These are phyloP conservation scores for Globisporangium takayamanum DNA, from an alignment of 352 stramenopile species.

Conservation along the genomic window DNA sequence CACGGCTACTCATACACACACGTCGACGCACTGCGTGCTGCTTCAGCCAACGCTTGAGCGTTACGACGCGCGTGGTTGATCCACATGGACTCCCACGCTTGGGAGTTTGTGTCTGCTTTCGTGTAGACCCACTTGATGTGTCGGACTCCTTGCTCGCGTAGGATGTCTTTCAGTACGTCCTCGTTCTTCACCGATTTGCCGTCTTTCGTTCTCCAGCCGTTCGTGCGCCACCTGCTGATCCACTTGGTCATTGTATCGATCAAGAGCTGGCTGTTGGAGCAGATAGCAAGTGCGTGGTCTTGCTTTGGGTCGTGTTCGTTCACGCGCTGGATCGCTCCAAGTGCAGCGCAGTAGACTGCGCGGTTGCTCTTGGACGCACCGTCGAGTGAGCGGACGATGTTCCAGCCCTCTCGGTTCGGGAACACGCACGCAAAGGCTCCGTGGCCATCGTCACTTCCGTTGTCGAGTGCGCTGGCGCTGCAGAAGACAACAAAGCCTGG, in stretches of 20 bases:
- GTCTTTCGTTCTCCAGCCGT: conserved; percentile 54
- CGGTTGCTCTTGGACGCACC: conserved; percentile 22
- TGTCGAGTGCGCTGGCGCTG: not conserved
- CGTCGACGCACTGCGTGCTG: not conserved
- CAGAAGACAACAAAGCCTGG: not conserved
- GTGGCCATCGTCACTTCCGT: not conserved
- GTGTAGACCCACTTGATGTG: conserved; percentile 57
- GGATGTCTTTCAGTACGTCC: conserved; percentile 54
- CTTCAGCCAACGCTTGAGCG: conserved; percentile 8
- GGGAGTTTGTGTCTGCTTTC: conserved; percentile 30
- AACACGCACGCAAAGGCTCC: not conserved
- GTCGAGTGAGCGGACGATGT: not conserved
- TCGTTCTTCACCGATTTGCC: conserved; percentile 46
- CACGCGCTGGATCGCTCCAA: conserved; percentile 51
- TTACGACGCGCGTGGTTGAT: not conserved
- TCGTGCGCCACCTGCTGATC: conserved; percentile 51
- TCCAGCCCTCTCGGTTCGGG: not conserved
- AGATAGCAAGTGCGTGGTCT: conserved; percentile 50
- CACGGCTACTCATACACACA: no score
- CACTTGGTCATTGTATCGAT: conserved; percentile 79
- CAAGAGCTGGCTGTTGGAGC: conserved; percentile 72
- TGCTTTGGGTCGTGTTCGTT: conserved; percentile 41
- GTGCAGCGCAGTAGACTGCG: conserved; percentile 22
- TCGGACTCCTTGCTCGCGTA: conserved; percentile 32
- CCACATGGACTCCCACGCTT: not conserved